phyloP scores from a whole-genome alignment of 768 basidiomycete genomes.

The Psilocybe cubensis region DNA sequence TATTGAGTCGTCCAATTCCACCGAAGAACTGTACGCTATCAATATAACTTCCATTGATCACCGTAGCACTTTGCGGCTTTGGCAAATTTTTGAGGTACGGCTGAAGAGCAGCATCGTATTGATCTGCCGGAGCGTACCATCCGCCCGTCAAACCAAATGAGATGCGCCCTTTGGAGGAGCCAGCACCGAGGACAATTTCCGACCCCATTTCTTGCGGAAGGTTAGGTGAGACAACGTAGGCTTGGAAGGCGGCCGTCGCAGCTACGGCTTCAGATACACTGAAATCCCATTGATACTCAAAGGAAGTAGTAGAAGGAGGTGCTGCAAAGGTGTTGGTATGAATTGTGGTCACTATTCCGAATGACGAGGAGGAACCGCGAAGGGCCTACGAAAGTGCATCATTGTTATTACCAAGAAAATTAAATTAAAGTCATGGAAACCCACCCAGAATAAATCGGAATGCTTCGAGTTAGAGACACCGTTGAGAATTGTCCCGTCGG shows the following conservation, averaged over 20 bases:
- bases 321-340: constrained; percentile 37
- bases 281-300: constrained; percentile 42
- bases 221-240: constrained; percentile 30
- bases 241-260: constrained; percentile 37
- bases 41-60: constrained; percentile 33
- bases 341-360: constrained; percentile 42
- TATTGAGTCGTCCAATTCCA: constrained; percentile 26
- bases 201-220: constrained; percentile 39
- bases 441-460: constrained; percentile 50
- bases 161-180: constrained; percentile 31
- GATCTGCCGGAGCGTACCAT: constrained; percentile 30
- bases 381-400: constrained; percentile 33
- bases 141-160: constrained; percentile 35
- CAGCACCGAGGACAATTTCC: constrained; percentile 32
- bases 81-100: constrained; percentile 35
- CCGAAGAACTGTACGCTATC: constrained; percentile 33
- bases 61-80: constrained; percentile 16
- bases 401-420: neutral
- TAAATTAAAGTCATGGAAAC: constrained; percentile 1
- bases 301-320: constrained; percentile 37
- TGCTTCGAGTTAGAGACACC: constrained; percentile 31
- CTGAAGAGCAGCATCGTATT: constrained; percentile 33
- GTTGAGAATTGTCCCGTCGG: constrained; percentile 34
- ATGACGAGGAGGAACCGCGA: constrained; percentile 40
- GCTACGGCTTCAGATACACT: constrained; percentile 30